phyloP scores from a whole-genome alignment of 2,329 filamentous ascomycete genomes.

The Scytalidium lignicola region DNA sequence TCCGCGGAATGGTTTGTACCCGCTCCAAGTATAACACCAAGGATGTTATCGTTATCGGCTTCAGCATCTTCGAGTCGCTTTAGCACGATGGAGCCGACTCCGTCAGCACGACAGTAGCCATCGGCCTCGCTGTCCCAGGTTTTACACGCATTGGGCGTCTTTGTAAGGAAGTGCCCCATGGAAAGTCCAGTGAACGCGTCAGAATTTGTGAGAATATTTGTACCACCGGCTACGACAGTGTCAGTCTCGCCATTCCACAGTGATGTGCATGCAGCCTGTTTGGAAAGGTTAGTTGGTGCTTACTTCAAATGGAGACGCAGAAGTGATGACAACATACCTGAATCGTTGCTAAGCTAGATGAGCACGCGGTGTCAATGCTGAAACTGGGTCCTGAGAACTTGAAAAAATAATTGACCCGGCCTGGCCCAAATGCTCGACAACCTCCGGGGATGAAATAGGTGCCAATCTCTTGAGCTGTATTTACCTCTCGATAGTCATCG shows the following conservation, averaged over 20 bases:
- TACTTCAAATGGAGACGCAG: too few relatives aligned
- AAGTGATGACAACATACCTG: conserved; percentile 8
- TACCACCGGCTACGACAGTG: conserved; percentile 15
- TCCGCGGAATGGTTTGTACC: conserved; percentile 77
- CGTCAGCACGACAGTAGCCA: conserved; percentile 46
- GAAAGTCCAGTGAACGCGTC: conserved; percentile 22
- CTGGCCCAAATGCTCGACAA: conserved; percentile 18
- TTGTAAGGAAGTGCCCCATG: conserved; percentile 5
- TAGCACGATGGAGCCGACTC: conserved; percentile 37
- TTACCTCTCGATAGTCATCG: conserved; percentile 17
- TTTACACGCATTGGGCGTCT: conserved; percentile 36
- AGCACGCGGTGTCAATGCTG: conserved; percentile 33
- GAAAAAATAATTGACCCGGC: conserved; percentile 32
- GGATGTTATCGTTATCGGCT: conserved; percentile 40
- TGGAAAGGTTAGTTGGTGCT: not conserved
- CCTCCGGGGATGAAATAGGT: conserved; percentile 16
- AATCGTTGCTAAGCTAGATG: conserved; percentile 28
- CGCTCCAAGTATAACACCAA: conserved; percentile 56
- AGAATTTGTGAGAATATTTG: conserved; percentile 13
- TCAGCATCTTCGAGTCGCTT: conserved; percentile 41
- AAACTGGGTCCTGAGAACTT: conserved; percentile 33
- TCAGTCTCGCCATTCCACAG: conserved; percentile 14
- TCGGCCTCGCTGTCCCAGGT: conserved; percentile 40
- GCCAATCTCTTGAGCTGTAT: conserved; percentile 10
- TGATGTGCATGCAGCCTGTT: conserved; percentile 14